Percentiles rank a stretch among this genome's conserved stretches.
Evolutionary conservation across 2,329 filamentous ascomycete species (phyloP).

Genomic region (Xylariaceae sp.): DNA sequence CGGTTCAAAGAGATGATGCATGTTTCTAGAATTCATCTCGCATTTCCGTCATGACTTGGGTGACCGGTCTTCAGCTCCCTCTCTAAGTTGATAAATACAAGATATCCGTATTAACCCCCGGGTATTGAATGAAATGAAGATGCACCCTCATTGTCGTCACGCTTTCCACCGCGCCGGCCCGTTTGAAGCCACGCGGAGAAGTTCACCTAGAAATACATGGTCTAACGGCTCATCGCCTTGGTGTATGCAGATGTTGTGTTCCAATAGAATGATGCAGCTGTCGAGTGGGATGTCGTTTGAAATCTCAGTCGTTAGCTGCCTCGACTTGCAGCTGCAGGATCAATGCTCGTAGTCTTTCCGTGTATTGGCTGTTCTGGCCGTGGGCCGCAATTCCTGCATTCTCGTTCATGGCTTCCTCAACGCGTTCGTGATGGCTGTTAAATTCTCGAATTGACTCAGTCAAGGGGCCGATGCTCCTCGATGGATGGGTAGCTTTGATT

Average conservation of each 20-base stretch:
- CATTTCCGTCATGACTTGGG: too few species aligned
- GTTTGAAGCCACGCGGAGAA: too few species aligned
- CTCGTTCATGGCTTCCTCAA: slow-evolving; percentile 37
- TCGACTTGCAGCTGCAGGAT: slow-evolving; percentile 35
- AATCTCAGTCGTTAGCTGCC: slow-evolving; percentile 22
- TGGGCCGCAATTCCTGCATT: slow-evolving; percentile 33
- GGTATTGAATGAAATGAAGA: too few species aligned
- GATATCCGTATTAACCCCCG: too few species aligned
- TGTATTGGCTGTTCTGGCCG: slow-evolving; percentile 30
- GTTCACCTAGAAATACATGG: background rate
- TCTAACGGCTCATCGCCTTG: slow-evolving; percentile 15
- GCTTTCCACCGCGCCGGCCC: too few species aligned
- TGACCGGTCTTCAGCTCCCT: too few species aligned
- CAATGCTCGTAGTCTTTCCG: slow-evolving; percentile 37
- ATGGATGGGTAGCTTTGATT: slow-evolving; percentile 40
- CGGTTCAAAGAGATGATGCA: too few species aligned
- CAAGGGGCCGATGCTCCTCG: slow-evolving; percentile 42
- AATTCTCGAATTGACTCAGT: slow-evolving; percentile 54
- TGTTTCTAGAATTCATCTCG: too few species aligned
- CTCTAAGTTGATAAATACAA: too few species aligned
- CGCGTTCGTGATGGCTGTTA: slow-evolving; percentile 46
- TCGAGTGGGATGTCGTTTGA: background rate
- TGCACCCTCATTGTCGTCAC: too few species aligned
- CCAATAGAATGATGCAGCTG: slow-evolving; percentile 3
- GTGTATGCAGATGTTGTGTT: slow-evolving; percentile 13